Base-by-base conservation (phyloP, 257 asterid species). In the Nicotiana benthamiana region DNA sequence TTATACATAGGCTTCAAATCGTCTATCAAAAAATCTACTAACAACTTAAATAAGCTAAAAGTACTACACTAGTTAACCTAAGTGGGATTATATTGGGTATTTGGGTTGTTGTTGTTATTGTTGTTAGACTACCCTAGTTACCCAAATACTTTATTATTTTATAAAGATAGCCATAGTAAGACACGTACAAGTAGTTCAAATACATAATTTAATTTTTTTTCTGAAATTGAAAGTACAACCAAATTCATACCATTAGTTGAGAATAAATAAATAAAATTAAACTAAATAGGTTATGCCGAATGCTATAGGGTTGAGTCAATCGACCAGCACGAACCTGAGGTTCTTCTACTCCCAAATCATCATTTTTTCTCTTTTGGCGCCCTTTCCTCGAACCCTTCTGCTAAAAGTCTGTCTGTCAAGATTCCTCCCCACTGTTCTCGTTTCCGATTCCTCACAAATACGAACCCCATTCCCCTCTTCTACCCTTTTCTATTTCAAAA, bases 361-460 rank as follows among this genome's bases (percentile, higher is more conserved):
- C 60, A 16, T 60, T 78, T 67, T 75, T 86, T 85, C 64, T 65
- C 54, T 87, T 40, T 91, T 91, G 89, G 93, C 97, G 92, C 96
- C 89, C 89, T 83, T 84, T 87, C 83, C 43, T 74, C 46, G 80
- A 79, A 64, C 79, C 78, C 67, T 27, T 64, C 63, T 77, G 81
- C 75, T 22, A 54, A 82, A 40, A 2, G 12, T 9, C 1, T 9
- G 12, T 79, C 77, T 78, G 48, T 76, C 86, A 65, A 87, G 84
- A 83, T 85, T 87, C 89, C 83, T 86, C 59, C 30, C 24, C 18
- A 40, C 48, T 61, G 27, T 40, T 68, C 26, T 46, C 82, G 32
- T 68, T 80, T 84, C 63, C 85, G 83, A 80, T 80, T 80, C 64
- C 79, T 80, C 56, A 30, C 68, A 85, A 36, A 54, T 54, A 54